Evolutionary conservation across 2,329 filamentous ascomycete species (phyloP), one percentile per base, ranked within the genome.

Genomic region (Botrytis tulipae): DNA sequence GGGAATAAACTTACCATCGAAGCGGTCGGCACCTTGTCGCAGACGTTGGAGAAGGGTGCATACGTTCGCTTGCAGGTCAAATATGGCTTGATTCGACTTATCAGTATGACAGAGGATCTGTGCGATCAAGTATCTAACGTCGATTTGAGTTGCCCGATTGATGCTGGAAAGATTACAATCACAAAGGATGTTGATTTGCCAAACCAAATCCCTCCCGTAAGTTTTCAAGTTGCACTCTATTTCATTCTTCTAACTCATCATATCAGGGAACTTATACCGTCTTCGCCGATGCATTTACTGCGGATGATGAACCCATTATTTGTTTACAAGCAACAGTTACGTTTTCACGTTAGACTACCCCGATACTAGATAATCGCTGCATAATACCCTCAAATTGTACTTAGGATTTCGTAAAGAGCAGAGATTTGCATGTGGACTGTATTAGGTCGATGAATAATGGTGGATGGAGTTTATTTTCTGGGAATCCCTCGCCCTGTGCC

Each of bases 81-180:
- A 85, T 98, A 97, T 83, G 95, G 95, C 75, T 87, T 97, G 77
- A 98, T 99, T 83, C 93, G 90, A 72, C 88, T 99, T 76, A 90
- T 99, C 83, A 93, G 89, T 82, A 92, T 92, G 77, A 88, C 87
- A 77, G 90, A 91, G 79, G 92, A 97, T 81, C 88, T 98, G 54
- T 99, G 96, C 86, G 93, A 98, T 75, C 92, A 97, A 82, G 89
- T 97, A 77, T 86, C 88, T 82, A 94, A 98, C 78, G 93, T 98
- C 62, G 94, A 98, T 79, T 86, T 98, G 73, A 85, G 93, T 79
- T 99, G 96, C 83, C 96, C 96, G 67, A 87, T 99, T 74, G 86
- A 97, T 84, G 89, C 93, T 84, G 95, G 95, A 74, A 84, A 90
- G 35, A 86, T 94, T 80, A 85, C 84, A 54, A 84, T 99, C 78